Base-by-base conservation (phyloP, 495 filamentous ascomycete species). In the Penicillium nucicola region DNA sequence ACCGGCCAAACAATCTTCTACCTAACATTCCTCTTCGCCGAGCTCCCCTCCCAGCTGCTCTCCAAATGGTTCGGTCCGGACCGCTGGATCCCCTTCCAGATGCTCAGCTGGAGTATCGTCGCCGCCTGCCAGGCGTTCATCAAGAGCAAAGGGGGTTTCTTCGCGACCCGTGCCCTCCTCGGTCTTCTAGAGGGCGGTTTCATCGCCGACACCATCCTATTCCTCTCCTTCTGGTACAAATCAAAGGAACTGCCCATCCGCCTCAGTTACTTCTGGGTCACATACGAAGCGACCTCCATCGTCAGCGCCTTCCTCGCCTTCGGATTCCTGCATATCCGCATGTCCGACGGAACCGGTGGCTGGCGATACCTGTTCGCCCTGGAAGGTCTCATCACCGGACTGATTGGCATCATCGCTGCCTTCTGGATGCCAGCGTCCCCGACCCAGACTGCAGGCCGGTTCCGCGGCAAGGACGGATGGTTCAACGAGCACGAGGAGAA, bases 51-150 rank as follows among this genome's bases (percentile, higher is more conserved):
- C 0, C 87, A 91, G 56, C 70, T 90, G 0, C 64, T 90, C 19
- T 82, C 77, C 19, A 91, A 92, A 60, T 79, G 77, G 62, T 50
- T 92, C 19, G 90, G 90, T 0, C 88, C 90, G 0, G 90, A 95
- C 62, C 78, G 81, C 25, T 95, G 90, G 87, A 92, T 96, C 44
- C 89, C 90, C 0, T 69, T 85, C 22, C 88, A 92, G 57, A 92
- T 92, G 80, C 70, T 89, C 1, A 74, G 77, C 4, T 95, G 89
- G 87, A 87, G 84, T 58, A 53, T 90, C 8, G 81, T 92, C 28
- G 87, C 88, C 0, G 69, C 74, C 18, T 77, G 72, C 35, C 88
- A 92, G 65, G 82, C 86, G 10, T 84, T 83, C 48, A 60, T 95
- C 7, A 75, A 64, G 31, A 81, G 82, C 1, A 71, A 76, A n/a